Conservation (phyloP, 1,139 yeast species). For the Wickerhamiella infanticola region DNA sequence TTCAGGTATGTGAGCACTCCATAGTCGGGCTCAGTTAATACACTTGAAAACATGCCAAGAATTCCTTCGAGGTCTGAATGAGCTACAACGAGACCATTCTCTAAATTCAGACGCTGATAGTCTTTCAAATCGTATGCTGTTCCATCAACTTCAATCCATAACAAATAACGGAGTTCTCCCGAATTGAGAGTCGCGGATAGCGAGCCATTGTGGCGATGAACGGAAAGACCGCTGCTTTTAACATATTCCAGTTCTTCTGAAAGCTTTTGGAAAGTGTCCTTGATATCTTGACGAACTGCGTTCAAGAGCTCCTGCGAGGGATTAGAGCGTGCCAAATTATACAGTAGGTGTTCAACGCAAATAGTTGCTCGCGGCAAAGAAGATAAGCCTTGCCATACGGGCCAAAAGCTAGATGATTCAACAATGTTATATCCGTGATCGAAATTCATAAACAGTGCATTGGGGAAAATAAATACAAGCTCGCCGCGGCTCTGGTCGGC, state of each 20-base stretch:
- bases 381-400: not conserved
- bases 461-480: constrained; percentile 63
- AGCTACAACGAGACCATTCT: not conserved
- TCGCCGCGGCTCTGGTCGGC: constrained; percentile 71
- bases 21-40: not conserved
- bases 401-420: constrained; percentile 1
- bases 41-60: not conserved
- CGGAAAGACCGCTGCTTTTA: too few relatives aligned
- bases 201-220: not conserved
- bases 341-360: too few relatives aligned
- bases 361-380: not conserved
- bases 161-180: not conserved
- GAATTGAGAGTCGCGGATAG: not conserved
- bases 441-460: constrained; percentile 68
- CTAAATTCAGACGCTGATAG: not conserved
- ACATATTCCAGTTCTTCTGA: not conserved
- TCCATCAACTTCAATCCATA: not conserved
- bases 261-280: not conserved
- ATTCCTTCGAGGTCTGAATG: not conserved
- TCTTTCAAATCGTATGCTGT: not conserved
- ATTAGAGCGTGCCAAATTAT: not conserved
- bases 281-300: not conserved
- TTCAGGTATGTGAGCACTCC: not conserved
- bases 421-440: constrained; percentile 45
- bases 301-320: not conserved